These are phyloP conservation scores for Lotmaria passim DNA, from an alignment of 208 protist genomes.

Conservation along the genomic window DNA sequence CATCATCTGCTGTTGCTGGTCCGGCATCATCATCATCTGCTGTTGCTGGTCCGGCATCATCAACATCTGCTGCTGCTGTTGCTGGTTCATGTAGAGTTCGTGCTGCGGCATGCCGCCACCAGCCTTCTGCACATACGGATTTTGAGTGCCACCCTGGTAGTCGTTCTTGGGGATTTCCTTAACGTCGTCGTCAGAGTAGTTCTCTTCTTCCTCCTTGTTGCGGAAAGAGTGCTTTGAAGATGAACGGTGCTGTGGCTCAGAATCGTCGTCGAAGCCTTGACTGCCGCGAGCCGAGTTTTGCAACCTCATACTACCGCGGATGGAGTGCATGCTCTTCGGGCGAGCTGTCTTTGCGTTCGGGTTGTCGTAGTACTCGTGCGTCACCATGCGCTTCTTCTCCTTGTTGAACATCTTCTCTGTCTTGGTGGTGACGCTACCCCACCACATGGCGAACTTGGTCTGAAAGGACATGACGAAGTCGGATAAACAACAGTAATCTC, in stretches of 20 bases:
- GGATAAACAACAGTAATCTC: neutral
- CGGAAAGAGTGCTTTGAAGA: conserved; percentile 14
- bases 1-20: conserved; percentile 2
- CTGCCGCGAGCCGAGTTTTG: conserved; percentile 9
- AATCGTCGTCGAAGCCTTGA: neutral
- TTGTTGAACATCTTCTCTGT: conserved; percentile 66
- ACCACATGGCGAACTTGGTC: conserved; percentile 73
- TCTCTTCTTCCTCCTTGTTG: conserved; percentile 5
- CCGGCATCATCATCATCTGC: conserved; percentile 2
- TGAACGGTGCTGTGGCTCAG: neutral
- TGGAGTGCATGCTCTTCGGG: conserved; percentile 52
- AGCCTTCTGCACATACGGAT: conserved; percentile 11
- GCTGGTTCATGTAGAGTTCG: conserved; percentile 8
- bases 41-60: conserved; percentile 19
- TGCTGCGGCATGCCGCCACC: neutral
- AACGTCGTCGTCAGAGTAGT: neutral
- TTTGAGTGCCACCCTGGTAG: conserved; percentile 5
- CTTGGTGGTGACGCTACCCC: conserved; percentile 57
- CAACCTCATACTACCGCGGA: conserved; percentile 46
- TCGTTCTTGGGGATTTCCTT: conserved; percentile 6
- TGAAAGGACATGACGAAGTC: conserved; percentile 56
- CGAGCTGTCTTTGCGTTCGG: conserved; percentile 41
- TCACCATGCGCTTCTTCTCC: conserved; percentile 59
- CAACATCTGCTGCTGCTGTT: conserved; percentile 24
- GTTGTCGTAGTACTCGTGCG: conserved; percentile 69